Evolutionary conservation across 768 basidiomycete species (phyloP), one percentile per base, ranked within the genome.

Genomic region (Mrakia blollopis): DNA sequence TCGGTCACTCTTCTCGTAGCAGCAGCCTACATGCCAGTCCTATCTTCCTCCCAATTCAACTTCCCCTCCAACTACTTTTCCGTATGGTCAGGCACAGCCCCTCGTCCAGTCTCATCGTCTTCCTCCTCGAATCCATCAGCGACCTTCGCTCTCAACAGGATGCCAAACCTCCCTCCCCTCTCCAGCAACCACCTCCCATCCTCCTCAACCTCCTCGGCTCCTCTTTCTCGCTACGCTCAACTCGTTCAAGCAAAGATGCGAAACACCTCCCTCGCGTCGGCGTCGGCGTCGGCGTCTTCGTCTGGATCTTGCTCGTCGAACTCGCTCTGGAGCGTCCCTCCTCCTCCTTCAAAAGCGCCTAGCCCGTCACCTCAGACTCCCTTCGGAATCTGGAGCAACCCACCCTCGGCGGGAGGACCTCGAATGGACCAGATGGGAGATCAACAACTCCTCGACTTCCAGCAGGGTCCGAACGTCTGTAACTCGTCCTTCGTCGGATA

Each of bases 161-260:
- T 25, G 30, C 21, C 5, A 23, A 65, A 65, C 63, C 63, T 30
- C 18, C 47, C 13, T 50, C 47, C 47, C 21, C 47, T 50, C 16
- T 18, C 47, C 10, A 10, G 11, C 32, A 32, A 2, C 23, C 4
- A 35, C 4, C 10, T 13, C 13, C 25, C 63, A 6, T 44, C 65
- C 37, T 68, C 65, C 35, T 39, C 37, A 18, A 23, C 37, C 35
- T 23, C 21, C 8, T 14, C 47, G 16, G 35, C 65, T 23, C 65
- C 65, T 18, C 35, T 68, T 21, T 68, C 65, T 18, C 65, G 65
- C 5, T 68, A 68, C 65, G 65, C 65, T n/a, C 65, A 68, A 41
- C 65, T 68, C 65, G 65, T 68, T 23, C 65, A 68, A 23, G 35
- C 65, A 6, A 68, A 68, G 37, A 35, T 68, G 35, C 35, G 65